Evolutionary conservation across 129 eudicot genomes (phyloP).

Genomic region (Deinandra increscens): DNA sequence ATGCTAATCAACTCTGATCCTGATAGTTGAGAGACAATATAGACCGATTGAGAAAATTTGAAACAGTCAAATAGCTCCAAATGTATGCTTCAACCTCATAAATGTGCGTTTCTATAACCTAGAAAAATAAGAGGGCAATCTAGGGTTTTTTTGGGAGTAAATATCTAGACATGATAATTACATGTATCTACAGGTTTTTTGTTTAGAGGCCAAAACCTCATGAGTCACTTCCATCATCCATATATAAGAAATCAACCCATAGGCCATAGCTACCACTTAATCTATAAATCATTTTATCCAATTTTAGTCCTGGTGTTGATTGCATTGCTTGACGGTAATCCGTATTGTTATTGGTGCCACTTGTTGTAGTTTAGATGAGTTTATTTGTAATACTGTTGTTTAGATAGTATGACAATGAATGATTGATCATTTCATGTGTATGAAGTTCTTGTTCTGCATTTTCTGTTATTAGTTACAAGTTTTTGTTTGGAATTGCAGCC

Average conservation of each 20-base stretch:
- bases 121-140: not conserved
- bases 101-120: not conserved
- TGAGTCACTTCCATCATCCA: too few species aligned
- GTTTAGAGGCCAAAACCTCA: not conserved
- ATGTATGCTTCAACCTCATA: conserved; percentile 3
- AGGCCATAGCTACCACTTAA: too few species aligned
- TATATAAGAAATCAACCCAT: too few species aligned
- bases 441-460: conserved; percentile 14
- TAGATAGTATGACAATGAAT: not conserved
- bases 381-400: conserved; percentile 3
- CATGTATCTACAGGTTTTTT: not conserved
- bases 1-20: too few species aligned
- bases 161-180: not conserved
- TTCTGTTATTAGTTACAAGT: conserved; percentile 12
- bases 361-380: too few species aligned
- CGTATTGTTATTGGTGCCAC: too few species aligned
- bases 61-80: too few species aligned
- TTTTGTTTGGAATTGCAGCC: conserved; percentile 69
- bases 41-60: too few species aligned
- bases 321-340: conserved; percentile 3
- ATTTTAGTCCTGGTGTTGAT: not conserved
- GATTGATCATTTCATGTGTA: conserved; percentile 2
- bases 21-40: too few species aligned
- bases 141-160: conserved; percentile 11
- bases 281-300: not conserved